Evolutionary conservation across 768 basidiomycete genomes (phyloP).

Genomic region (Kwoniella dejecticola): DNA sequence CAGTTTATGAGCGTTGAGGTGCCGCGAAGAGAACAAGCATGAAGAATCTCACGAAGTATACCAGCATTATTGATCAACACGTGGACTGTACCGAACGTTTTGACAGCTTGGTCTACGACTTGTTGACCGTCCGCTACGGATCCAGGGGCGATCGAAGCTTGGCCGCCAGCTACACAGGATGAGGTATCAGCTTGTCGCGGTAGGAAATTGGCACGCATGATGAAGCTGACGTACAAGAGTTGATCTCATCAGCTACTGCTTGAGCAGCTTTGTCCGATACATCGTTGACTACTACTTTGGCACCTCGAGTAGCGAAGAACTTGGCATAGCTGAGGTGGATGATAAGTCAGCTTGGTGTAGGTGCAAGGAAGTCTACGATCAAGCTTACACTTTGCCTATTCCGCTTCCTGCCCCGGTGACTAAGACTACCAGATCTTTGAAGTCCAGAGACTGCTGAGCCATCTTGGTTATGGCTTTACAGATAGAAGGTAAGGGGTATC

Average conservation of each 20-base stretch:
- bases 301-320: conserved; percentile 88
- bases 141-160: conserved; percentile 81
- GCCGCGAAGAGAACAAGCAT: background rate
- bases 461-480: background rate
- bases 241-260: conserved; percentile 87
- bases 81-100: conserved; percentile 69
- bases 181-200: background rate
- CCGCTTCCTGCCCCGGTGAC: conserved; percentile 96
- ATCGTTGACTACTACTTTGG: conserved; percentile 94
- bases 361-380: background rate
- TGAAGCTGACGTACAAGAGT: conserved; percentile 62
- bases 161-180: conserved; percentile 71
- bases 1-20: background rate
- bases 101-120: conserved; percentile 81
- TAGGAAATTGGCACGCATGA: background rate
- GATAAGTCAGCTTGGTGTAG: background rate
- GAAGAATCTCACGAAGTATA: conserved; percentile 59
- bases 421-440: conserved; percentile 67
- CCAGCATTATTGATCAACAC: conserved; percentile 93
- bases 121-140: conserved; percentile 83
- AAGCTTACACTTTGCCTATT: conserved; percentile 80
- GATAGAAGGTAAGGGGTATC: background rate
- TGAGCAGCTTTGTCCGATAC: conserved; percentile 84
- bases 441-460: conserved; percentile 33
- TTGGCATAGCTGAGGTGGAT: conserved; percentile 70